A percentile compares a stretch with the other conserved stretches of the same genome.
These are phyloP conservation scores for Entomortierella chlamydospora DNA, from an alignment of 192 early-diverging fungal species.

Conservation along the genomic window DNA sequence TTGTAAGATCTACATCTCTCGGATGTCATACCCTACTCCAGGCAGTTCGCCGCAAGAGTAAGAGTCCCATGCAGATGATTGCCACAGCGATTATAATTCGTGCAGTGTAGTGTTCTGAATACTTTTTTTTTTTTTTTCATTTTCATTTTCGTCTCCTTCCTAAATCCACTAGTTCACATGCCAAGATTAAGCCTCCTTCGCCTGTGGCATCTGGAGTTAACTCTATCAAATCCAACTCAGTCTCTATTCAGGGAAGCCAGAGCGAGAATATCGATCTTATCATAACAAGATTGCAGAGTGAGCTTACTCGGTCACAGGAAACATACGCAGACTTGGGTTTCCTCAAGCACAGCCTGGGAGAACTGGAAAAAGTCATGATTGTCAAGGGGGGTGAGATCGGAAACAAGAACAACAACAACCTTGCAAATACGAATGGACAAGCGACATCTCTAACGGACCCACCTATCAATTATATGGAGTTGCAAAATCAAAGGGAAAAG, in stretches of 20 bases:
- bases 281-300: constrained; percentile 43
- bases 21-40: constrained; percentile 35
- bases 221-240: constrained; percentile 11
- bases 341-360: constrained; percentile 37
- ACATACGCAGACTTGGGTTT: constrained; percentile 43
- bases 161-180: constrained; percentile 21
- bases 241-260: constrained; percentile 15
- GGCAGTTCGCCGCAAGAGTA: constrained; percentile 50
- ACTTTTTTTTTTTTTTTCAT: background rate
- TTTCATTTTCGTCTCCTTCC: background rate
- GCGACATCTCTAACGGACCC: background rate
- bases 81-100: background rate
- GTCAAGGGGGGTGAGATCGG: constrained; percentile 2
- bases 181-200: constrained; percentile 28
- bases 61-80: background rate
- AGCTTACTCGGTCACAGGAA: constrained; percentile 48
- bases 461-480: constrained; percentile 2
- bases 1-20: constrained; percentile 48
- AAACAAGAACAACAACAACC: background rate
- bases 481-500: constrained; percentile 15
- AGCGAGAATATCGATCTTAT: constrained; percentile 51
- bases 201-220: constrained; percentile 17
- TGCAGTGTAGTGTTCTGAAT: background rate
- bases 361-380: constrained; percentile 35
- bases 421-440: background rate